Conservation (phyloP, 2,329 filamentous ascomycete species). For the Penicillium palitans region DNA sequence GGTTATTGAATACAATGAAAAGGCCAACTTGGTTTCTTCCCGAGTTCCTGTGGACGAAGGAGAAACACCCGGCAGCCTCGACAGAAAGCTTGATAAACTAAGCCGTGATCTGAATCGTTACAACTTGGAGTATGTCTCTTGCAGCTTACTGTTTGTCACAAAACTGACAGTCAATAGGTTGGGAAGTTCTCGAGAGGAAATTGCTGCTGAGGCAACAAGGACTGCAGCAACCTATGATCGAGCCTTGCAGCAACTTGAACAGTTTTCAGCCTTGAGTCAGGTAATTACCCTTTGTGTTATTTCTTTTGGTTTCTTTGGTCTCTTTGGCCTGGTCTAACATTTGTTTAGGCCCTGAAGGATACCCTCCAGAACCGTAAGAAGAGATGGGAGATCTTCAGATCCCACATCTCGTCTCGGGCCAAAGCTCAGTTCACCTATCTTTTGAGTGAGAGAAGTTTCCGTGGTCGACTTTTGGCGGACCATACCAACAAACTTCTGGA, state of each 20-base stretch:
- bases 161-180: slow-evolving; percentile 43
- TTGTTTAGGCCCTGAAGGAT: slow-evolving; percentile 50
- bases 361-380: slow-evolving; percentile 68
- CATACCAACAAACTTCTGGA: slow-evolving; percentile 73
- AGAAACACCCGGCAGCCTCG: slow-evolving; percentile 59
- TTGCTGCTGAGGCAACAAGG: slow-evolving; percentile 51
- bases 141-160: not conserved
- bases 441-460: slow-evolving; percentile 83
- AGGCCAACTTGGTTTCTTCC: slow-evolving; percentile 57
- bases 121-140: slow-evolving; percentile 48
- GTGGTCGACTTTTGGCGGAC: slow-evolving; percentile 76
- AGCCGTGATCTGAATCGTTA: slow-evolving; percentile 59
- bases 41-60: slow-evolving; percentile 65
- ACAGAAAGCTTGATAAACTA: slow-evolving; percentile 53
- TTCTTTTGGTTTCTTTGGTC: slow-evolving; percentile 8
- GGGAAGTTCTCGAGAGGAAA: slow-evolving; percentile 66
- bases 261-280: slow-evolving; percentile 39
- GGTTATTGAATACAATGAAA: slow-evolving; percentile 56
- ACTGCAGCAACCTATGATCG: slow-evolving; percentile 39
- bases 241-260: slow-evolving; percentile 41
- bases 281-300: slow-evolving; percentile 31
- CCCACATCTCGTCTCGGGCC: slow-evolving; percentile 80
- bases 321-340: slow-evolving; percentile 16
- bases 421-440: slow-evolving; percentile 85
- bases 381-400: slow-evolving; percentile 79